Evolutionary conservation across 2,329 filamentous ascomycete genomes (phyloP).

Genomic region (Blastomyces percursus): DNA sequence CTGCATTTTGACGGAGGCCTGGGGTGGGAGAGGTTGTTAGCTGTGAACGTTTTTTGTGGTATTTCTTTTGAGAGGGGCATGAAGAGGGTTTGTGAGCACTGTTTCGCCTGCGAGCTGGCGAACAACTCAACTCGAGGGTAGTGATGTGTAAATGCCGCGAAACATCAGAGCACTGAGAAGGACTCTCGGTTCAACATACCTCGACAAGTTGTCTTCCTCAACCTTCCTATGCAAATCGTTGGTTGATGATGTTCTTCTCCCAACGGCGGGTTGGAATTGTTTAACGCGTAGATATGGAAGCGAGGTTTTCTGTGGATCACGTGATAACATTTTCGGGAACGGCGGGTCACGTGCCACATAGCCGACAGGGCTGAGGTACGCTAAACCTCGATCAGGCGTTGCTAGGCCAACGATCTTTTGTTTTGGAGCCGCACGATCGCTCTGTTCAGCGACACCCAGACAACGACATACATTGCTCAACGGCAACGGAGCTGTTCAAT

Average conservation of each 20-base stretch:
- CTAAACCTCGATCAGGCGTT: conserved; percentile 12
- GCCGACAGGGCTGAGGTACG: conserved; percentile 4
- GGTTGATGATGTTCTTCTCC: conserved; percentile 11
- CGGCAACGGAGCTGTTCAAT: not conserved
- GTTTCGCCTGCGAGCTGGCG: no score
- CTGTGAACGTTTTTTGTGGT: not conserved
- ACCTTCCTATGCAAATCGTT: conserved; percentile 38
- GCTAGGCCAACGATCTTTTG: conserved; percentile 13
- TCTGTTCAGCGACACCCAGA: not conserved
- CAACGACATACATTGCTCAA: not conserved
- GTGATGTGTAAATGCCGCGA: not conserved
- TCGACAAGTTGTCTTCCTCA: conserved; percentile 54
- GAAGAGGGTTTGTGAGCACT: no score
- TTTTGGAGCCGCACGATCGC: conserved; percentile 1
- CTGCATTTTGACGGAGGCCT: conserved; percentile 42
- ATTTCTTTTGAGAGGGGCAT: not conserved
- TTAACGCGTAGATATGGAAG: conserved; percentile 11
- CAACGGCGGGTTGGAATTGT: conserved; percentile 13
- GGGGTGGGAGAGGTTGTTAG: not conserved
- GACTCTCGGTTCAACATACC: conserved; percentile 32
- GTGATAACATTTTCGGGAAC: conserved; percentile 4
- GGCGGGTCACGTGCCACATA: not conserved
- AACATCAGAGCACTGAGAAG: not conserved
- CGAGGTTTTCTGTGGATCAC: conserved; percentile 27
- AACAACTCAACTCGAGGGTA: no score